Percentiles rank a stretch among this genome's conserved stretches.
phyloP scores from a whole-genome alignment of 1,139 yeast genomes.

The Hansenula lynferdii region DNA sequence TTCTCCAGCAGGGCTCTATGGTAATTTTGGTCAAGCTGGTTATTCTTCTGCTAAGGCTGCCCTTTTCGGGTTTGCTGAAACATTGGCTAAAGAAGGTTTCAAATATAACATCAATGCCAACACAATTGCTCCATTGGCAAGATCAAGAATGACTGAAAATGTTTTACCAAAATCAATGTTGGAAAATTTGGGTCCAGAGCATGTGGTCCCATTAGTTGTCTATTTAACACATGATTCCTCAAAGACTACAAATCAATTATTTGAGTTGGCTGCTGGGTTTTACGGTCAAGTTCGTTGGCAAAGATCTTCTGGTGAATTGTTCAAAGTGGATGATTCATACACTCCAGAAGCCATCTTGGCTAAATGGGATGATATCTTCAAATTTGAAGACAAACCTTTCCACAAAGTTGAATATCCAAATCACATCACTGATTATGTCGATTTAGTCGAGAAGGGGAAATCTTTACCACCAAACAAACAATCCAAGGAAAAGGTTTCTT shows the following conservation, averaged over 20 bases:
- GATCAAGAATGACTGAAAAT: conserved; percentile 93
- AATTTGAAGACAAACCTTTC: conserved; percentile 56
- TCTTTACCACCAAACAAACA: conserved; percentile 49
- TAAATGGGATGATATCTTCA: conserved; percentile 58
- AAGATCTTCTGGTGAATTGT: conserved; percentile 79
- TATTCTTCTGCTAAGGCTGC: conserved; percentile 94
- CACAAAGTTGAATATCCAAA: conserved; percentile 62
- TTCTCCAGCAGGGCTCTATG: conserved; percentile 95
- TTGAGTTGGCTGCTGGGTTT: conserved; percentile 93
- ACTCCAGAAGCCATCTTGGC: conserved; percentile 83
- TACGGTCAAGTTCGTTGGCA: conserved; percentile 95
- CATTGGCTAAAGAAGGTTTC: conserved; percentile 90
- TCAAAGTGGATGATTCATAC: conserved; percentile 72
- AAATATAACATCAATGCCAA: conserved; percentile 81
- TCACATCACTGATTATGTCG: conserved; percentile 53
- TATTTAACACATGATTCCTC: conserved; percentile 66
- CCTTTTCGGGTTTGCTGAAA: conserved; percentile 86
- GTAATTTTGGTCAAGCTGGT: conserved; percentile 96
- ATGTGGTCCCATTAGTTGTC: conserved; percentile 85
- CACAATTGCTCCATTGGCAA: conserved; percentile 90
- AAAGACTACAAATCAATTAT: conserved; percentile 64
- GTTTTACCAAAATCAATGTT: conserved; percentile 82
- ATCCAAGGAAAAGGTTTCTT: conserved; percentile 46
- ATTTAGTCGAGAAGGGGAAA: conserved; percentile 49
- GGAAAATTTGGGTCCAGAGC: conserved; percentile 78